Base-by-base conservation (phyloP, 2,329 filamentous ascomycete genomes). In the Aspergillus sp. region DNA sequence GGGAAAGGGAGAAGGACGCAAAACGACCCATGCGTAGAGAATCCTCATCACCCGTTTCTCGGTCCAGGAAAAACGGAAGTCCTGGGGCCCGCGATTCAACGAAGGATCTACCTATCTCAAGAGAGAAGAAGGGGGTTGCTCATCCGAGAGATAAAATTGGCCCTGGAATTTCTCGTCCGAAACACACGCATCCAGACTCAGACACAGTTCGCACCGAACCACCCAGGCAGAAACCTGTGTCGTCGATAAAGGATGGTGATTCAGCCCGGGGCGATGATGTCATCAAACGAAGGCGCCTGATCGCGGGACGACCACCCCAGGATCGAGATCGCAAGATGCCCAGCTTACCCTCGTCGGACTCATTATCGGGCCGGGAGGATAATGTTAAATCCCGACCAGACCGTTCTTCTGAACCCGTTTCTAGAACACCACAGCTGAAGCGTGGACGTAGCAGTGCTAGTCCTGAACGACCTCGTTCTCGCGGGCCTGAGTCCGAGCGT, bases 371-470 rank as follows among this genome's bases (percentile, higher is more conserved):
- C 19, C 72, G 73, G 2, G 75, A 77, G 46, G 75, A 76, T 56
- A 59, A 54, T 22, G 59, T 63, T 9, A 75, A 70, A 57, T 48
- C 71, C 0, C 73, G 70, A 33, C 53, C 63, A 30, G 69, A 73
- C 24, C 66, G 62, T 49, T 62, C 67, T 4, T 54, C 46, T 19
- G 69, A 72, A 48, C 56, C 68, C 20, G 51, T 58, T n/a, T 60
- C 61, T 45, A 62, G 59, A 56, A 53, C 40, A 15, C 51, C 58
- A 37, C 63, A 65, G 11, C 64, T 78, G 41, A 80, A 80, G 63
- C 73, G 77, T 40, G 68, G 72, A 27, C 73, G 77, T 44, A 71
- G 68, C 48, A 79, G 76, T 56, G 65, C 68, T 20, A 77, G 76
- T n/a, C 77, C 76, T 4, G 73, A 76, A 54, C 62, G 75, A 54